phyloP scores from a whole-genome alignment of 495 filamentous ascomycete species.

The Lasiosphaeria miniovina region DNA sequence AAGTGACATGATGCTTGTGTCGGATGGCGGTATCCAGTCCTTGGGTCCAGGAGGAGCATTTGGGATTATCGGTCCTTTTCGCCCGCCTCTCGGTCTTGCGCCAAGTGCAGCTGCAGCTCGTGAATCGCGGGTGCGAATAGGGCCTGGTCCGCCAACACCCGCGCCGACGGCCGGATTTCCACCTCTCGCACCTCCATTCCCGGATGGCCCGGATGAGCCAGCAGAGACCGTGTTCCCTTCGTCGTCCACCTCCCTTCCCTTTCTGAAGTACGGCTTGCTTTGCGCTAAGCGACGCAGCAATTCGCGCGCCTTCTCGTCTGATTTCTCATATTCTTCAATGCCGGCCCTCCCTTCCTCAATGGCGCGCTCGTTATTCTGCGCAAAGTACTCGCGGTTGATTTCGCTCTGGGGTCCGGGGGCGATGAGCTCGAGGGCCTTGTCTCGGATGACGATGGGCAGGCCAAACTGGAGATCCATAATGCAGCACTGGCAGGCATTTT shows the following conservation, averaged over 20 bases:
- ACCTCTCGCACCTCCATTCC: constrained; percentile 37
- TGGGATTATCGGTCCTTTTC: constrained; percentile 60
- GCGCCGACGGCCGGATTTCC: constrained; percentile 45
- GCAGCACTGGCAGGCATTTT: constrained; percentile 98
- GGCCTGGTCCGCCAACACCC: constrained; percentile 54
- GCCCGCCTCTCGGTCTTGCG: constrained; percentile 41
- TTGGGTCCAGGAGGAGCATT: constrained; percentile 67
- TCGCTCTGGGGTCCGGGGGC: constrained; percentile 85
- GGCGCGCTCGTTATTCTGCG: constrained; percentile 92
- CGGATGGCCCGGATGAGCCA: constrained; percentile 34
- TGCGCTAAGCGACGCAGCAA: constrained; percentile 79
- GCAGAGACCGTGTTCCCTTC: constrained; percentile 47
- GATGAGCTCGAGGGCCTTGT: constrained; percentile 97
- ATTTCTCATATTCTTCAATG: constrained; percentile 87
- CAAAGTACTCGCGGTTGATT: constrained; percentile 95
- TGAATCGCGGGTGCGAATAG: constrained; percentile 66
- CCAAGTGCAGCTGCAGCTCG: constrained; percentile 51
- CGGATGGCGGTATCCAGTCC: constrained; percentile 79
- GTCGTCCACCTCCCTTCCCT: constrained; percentile 62
- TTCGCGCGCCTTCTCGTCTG: constrained; percentile 92
- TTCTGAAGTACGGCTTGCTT: constrained; percentile 92
- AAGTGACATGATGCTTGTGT: constrained; percentile 80
- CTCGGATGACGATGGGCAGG: constrained; percentile 85
- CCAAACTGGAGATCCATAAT: constrained; percentile 97
- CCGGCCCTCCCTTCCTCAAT: constrained; percentile 83